Evolutionary conservation across 306 rosid species (phyloP).

Genomic region (Malus asiatica): DNA sequence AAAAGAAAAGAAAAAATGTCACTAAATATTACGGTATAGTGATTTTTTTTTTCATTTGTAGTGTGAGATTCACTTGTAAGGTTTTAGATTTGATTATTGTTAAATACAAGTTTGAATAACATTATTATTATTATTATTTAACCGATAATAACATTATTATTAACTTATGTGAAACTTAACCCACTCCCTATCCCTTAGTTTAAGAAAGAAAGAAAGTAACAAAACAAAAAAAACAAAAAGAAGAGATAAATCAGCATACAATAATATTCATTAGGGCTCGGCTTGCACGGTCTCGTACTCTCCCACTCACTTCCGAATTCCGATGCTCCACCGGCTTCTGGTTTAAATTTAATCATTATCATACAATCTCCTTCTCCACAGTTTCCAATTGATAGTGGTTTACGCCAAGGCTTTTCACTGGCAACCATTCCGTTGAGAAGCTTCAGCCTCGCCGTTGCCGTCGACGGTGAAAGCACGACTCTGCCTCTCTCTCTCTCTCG

Average conservation of each 20-base stretch:
- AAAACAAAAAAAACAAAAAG: too few relatives aligned
- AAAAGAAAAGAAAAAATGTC: too few relatives aligned
- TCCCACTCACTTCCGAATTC: background rate
- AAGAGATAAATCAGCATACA: too few relatives aligned
- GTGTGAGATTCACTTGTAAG: too few relatives aligned
- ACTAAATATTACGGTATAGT: accelerated
- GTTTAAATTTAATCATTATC: background rate
- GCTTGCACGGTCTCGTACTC: background rate
- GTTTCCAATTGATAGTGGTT: background rate
- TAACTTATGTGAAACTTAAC: too few relatives aligned
- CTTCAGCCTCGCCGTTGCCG: background rate
- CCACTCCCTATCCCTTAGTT: accelerated
- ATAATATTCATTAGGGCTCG: background rate
- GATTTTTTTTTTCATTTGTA: too few relatives aligned
- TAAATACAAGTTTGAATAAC: too few relatives aligned
- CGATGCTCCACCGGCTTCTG: background rate
- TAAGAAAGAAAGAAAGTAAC: too few relatives aligned
- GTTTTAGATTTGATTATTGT: too few relatives aligned
- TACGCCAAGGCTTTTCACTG: background rate
- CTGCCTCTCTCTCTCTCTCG: background rate
- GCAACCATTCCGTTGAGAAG: background rate
- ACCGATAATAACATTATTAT: too few relatives aligned
- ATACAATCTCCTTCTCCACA: background rate
- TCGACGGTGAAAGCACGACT: too few relatives aligned
- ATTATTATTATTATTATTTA: too few relatives aligned